These are phyloP conservation scores for Daldinia loculata DNA, from an alignment of 495 filamentous ascomycete genomes.

Conservation along the genomic window DNA sequence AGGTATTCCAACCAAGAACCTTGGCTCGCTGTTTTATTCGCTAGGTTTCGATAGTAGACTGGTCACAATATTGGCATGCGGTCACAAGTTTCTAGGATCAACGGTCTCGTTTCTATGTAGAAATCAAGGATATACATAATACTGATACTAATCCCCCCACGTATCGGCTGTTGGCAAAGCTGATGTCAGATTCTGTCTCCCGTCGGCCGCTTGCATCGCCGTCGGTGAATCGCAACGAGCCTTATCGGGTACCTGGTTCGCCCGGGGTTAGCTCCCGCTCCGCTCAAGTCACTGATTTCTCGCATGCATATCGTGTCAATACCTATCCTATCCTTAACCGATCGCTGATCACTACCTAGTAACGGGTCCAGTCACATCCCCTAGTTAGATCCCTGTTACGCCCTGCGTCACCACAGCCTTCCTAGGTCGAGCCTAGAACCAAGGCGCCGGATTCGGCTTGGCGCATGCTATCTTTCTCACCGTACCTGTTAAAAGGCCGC, in stretches of 20 bases:
- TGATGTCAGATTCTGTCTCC: conserved; percentile 24
- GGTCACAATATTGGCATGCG: conserved; percentile 15
- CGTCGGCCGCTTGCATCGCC: conserved; percentile 11
- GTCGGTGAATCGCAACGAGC: background rate
- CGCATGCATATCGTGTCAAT: conserved; percentile 17
- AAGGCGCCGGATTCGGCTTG: conserved; percentile 34
- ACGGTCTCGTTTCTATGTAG: background rate
- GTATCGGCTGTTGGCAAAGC: background rate
- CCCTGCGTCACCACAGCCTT: conserved; percentile 9
- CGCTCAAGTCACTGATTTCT: conserved; percentile 12
- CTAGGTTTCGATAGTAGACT: conserved; percentile 8
- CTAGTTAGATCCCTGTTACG: conserved; percentile 1
- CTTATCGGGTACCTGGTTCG: conserved; percentile 5
- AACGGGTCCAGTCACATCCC: conserved; percentile 14
- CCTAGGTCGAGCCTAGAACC: conserved; percentile 20
- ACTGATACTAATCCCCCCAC: background rate
- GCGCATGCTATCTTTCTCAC: conserved; percentile 32
- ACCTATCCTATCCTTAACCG: conserved; percentile 13
- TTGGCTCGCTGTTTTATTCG: conserved; percentile 14
- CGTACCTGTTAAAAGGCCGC: conserved; percentile 19
- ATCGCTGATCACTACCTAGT: conserved; percentile 27
- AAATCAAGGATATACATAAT: background rate
- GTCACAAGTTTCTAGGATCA: background rate
- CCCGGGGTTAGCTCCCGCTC: conserved; percentile 12
- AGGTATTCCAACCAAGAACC: background rate